Evolutionary conservation across 768 basidiomycete genomes (phyloP).

Genomic region (Gloeopeniophorella convolvens): DNA sequence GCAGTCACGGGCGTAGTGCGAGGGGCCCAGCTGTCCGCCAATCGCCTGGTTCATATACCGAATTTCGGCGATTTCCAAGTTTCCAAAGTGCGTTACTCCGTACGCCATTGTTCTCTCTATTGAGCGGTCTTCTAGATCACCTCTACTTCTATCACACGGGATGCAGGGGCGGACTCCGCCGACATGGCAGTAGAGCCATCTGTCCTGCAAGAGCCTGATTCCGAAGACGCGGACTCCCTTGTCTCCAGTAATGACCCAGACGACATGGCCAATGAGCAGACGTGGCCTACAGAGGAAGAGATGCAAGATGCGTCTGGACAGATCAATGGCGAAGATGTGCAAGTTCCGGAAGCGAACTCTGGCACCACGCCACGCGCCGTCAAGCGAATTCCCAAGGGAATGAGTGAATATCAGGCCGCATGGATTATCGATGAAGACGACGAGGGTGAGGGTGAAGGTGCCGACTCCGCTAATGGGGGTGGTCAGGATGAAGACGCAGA

Average conservation of each 20-base stretch:
- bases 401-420: conserved; percentile 93
- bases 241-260: conserved; percentile 85
- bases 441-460: conserved; percentile 35
- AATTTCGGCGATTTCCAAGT: conserved; percentile 86
- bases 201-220: conserved; percentile 57
- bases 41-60: conserved; percentile 83
- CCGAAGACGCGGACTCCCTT: conserved; percentile 72
- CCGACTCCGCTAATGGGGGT: conserved; percentile 26
- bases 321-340: conserved; percentile 24
- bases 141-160: conserved; percentile 48
- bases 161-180: conserved; percentile 30
- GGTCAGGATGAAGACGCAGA: conserved; percentile 40
- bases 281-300: conserved; percentile 98
- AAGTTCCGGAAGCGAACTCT: conserved; percentile 54
- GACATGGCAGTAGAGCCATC: conserved; percentile 66
- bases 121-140: conserved; percentile 46
- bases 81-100: conserved; percentile 48
- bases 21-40: conserved; percentile 71
- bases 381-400: conserved; percentile 88
- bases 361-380: conserved; percentile 78
- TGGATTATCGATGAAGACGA: conserved; percentile 87
- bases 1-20: conserved; percentile 80
- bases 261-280: conserved; percentile 90
- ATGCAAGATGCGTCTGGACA: conserved; percentile 44
- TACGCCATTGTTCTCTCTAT: neutral